phyloP scores from a whole-genome alignment of 1,284 basidiomycete genomes.

The Malassezia yamatoensis region DNA sequence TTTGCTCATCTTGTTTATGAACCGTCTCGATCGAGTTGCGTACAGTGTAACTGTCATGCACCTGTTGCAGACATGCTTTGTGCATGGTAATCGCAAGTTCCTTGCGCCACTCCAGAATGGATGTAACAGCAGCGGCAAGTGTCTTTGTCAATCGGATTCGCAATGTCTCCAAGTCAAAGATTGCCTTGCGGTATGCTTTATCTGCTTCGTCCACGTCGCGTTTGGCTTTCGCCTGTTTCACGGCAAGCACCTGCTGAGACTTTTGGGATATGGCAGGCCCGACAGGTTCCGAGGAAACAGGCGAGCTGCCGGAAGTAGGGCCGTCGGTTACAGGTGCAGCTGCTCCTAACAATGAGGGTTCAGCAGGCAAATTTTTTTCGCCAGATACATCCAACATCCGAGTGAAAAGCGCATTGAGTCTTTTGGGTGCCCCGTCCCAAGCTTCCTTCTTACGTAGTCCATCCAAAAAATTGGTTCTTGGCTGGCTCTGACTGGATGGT shows the following conservation, averaged over 20 bases:
- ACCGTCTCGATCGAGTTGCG: constrained; percentile 25
- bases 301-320: constrained; percentile 6
- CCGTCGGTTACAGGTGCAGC: constrained; percentile 1
- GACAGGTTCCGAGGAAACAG: constrained; percentile 3
- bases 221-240: constrained; percentile 35
- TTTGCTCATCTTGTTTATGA: constrained; percentile 51
- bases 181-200: constrained; percentile 78
- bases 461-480: constrained; percentile 24
- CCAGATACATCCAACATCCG: constrained; percentile 35
- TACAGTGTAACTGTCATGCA: constrained; percentile 23
- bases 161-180: constrained; percentile 88
- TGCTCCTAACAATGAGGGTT: not conserved
- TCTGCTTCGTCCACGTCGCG: constrained; percentile 54
- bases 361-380: constrained; percentile 1
- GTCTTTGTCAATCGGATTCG: constrained; percentile 66
- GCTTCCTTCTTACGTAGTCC: constrained; percentile 35
- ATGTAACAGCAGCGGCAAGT: constrained; percentile 71
- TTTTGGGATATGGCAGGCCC: not conserved
- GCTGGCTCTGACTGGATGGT: not conserved
- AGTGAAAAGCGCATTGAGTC: constrained; percentile 37
- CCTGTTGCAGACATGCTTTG: constrained; percentile 29
- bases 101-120: constrained; percentile 65
- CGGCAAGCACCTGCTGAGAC: constrained; percentile 25
- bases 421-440: constrained; percentile 43
- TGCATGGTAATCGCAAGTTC: constrained; percentile 60